Evolutionary conservation across 2,329 filamentous ascomycete species (phyloP).

Genomic region (Diaporthe destruens): DNA sequence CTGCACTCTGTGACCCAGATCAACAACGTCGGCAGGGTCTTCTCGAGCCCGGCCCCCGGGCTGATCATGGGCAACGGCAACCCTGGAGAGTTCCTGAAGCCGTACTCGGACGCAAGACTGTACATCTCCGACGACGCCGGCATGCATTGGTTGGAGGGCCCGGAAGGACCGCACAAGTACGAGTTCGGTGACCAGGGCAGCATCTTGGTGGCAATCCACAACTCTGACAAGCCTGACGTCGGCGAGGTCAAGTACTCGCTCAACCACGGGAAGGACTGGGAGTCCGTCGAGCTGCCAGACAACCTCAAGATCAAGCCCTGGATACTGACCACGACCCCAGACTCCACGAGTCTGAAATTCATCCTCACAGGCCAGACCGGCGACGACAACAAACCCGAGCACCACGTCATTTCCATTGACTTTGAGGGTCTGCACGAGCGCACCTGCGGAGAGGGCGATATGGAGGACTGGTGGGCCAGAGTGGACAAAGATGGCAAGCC

Average conservation of each 20-base stretch:
- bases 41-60: constrained; percentile 93
- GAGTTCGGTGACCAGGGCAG: constrained; percentile 96
- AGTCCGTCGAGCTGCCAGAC: constrained; percentile 75
- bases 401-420: constrained; percentile 81
- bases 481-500: constrained; percentile 83
- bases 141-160: constrained; percentile 80
- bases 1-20: constrained; percentile 92
- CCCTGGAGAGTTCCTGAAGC: constrained; percentile 78
- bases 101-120: constrained; percentile 80
- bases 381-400: constrained; percentile 61
- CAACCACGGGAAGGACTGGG: constrained; percentile 90
- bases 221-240: constrained; percentile 74
- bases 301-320: constrained; percentile 76
- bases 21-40: constrained; percentile 85
- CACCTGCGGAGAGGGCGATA: constrained; percentile 81
- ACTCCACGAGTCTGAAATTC: constrained; percentile 94
- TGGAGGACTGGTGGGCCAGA: constrained; percentile 91
- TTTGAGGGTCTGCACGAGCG: constrained; percentile 85
- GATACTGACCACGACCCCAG: constrained; percentile 87
- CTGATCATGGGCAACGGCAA: constrained; percentile 96
- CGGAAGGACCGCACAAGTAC: constrained; percentile 90
- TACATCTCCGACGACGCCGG: constrained; percentile 95
- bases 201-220: constrained; percentile 84
- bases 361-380: constrained; percentile 76
- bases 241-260: constrained; percentile 80